Conservation (phyloP, 169 alveolate genomes). For the Cryptosporidium sp. region DNA sequence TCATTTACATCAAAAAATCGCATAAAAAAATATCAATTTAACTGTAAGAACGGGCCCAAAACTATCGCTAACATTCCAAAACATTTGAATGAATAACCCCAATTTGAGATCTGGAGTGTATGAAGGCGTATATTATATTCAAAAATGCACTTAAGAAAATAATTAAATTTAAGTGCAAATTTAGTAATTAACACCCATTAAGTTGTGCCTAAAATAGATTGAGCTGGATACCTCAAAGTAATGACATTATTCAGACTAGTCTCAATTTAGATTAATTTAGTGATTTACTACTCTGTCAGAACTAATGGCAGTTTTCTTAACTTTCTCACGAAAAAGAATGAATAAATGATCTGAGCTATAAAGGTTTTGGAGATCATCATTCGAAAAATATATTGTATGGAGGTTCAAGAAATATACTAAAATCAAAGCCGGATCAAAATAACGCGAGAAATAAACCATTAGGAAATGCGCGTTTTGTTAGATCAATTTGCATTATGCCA, state of each 20-base stretch:
- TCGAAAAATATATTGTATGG: not conserved
- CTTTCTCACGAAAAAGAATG: not conserved
- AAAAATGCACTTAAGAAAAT: not conserved
- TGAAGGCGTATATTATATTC: not conserved
- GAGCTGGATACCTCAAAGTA: not conserved
- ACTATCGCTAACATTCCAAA: not conserved
- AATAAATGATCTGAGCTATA: not conserved
- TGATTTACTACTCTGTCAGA: not conserved
- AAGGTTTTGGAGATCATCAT: not conserved
- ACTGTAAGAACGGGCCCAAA: not conserved
- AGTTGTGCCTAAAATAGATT: not conserved
- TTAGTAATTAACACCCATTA: constrained; percentile 6
- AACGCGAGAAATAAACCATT: not conserved
- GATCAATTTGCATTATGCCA: not conserved
- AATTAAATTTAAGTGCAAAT: not conserved
- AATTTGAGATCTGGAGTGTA: not conserved
- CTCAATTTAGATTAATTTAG: not conserved
- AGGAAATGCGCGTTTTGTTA: not conserved
- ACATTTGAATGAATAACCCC: not conserved
- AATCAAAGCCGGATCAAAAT: constrained; percentile 3
- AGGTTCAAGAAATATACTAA: not conserved
- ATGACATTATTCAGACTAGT: not conserved
- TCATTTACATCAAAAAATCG: not conserved
- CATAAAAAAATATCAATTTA: not conserved
- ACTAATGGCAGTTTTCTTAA: not conserved